Base-by-base conservation (phyloP, 108 stramenopile species). In the Cyclostephanos tholiformis region DNA sequence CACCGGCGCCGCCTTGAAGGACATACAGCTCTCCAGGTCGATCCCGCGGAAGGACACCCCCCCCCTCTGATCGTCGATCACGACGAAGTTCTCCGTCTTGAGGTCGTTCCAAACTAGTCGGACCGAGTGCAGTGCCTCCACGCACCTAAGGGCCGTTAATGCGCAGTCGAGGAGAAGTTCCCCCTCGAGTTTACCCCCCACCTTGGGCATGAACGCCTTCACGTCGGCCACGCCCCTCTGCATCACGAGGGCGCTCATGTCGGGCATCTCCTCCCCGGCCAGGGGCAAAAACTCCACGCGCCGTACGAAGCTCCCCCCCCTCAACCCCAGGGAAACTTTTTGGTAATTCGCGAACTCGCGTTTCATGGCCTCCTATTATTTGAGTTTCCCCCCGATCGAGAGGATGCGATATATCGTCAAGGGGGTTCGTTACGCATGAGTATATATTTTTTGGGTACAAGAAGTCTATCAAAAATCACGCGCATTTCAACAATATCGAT, bases 81-180 rank as follows among this genome's bases (percentile, higher is more conserved):
- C 88, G 11, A 96, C 90, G 76, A 96, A 92, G 66, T 96, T 96
- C 64, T 96, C 95, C 26, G 89, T 87, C 68, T 96, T 96, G 59
- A 93, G 66, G 71, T 96, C 95, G 29, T 92, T 96, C 95, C 95
- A 96, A 12, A 96, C 95, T 59, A 96, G 63, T 35, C 80, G 75
- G 2, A 87, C 83, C 25, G 73, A 72, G 74, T 93, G 91, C 55
- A 93, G 56, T 0, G 88, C 91, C 67, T 93, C 87, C 29, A 93
- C 73, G 58, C 91, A 93, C 61, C 80, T 86, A 12, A 88, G 75
- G 17, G 86, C 92, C 36, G 92, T 87, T 13, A 81, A 38, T 9
- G 88, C 89, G 44, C 88, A 88, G 63, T 93, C 90, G 0, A 87
- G 76, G 43, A 96, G 39, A 61, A 84, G 80, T 63, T 82, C 78